Evolutionary conservation across 805 yeast genomes (phyloP).

Genomic region (Yamadazyma sp.): DNA sequence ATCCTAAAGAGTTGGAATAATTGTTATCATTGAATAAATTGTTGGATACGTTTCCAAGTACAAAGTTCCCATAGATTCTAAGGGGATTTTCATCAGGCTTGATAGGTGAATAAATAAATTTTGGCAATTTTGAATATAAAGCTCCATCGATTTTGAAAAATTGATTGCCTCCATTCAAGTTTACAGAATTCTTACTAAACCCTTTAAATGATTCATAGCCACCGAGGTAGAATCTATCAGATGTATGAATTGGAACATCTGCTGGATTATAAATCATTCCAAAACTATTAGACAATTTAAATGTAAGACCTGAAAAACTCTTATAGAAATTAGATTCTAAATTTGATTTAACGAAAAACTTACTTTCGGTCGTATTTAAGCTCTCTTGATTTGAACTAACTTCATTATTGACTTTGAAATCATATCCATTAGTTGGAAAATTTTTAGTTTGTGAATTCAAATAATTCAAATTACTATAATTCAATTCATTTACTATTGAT

Average conservation of each 20-base stretch:
- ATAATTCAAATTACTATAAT: slow-evolving; percentile 20
- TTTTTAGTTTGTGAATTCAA: slow-evolving; percentile 23
- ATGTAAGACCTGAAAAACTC: slow-evolving; percentile 47
- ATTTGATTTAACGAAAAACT: slow-evolving; percentile 34
- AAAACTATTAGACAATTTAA: slow-evolving; percentile 46
- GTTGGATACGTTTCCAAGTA: slow-evolving; percentile 57
- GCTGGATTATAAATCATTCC: slow-evolving; percentile 51
- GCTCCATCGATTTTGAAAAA: slow-evolving; percentile 57
- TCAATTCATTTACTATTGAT: slow-evolving; percentile 25
- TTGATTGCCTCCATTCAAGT: slow-evolving; percentile 72
- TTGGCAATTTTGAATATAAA: slow-evolving; percentile 59
- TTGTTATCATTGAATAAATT: slow-evolving; percentile 21
- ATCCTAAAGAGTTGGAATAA: slow-evolving; percentile 27
- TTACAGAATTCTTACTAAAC: slow-evolving; percentile 63
- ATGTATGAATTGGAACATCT: slow-evolving; percentile 46
- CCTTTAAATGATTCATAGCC: slow-evolving; percentile 75
- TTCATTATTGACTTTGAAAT: slow-evolving; percentile 64
- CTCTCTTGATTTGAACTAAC: slow-evolving; percentile 31
- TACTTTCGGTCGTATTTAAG: slow-evolving; percentile 12
- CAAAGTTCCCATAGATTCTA: slow-evolving; percentile 57
- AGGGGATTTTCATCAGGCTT: slow-evolving; percentile 26
- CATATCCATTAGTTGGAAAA: slow-evolving; percentile 47
- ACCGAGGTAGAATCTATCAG: slow-evolving; percentile 82
- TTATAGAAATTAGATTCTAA: slow-evolving; percentile 29
- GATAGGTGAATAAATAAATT: slow-evolving; percentile 23